Base-by-base conservation (phyloP, 129 eudicot genomes). In the Flaveria sonorensis region DNA sequence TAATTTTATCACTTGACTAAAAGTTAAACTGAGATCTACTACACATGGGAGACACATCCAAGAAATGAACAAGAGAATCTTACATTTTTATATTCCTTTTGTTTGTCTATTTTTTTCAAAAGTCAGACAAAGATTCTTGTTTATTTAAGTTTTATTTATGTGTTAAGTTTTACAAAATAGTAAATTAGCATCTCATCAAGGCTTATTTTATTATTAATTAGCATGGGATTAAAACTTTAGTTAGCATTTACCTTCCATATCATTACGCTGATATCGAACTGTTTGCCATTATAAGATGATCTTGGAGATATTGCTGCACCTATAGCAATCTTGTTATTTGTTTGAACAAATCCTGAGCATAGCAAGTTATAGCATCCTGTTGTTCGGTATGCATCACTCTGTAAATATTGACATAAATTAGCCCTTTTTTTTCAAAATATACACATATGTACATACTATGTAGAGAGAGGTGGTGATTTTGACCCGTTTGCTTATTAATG, bases 221-320 rank as follows among this genome's bases (percentile, higher is more conserved):
- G 62, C 59, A 52, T 4, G 55, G 6, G 55, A 13, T 50, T 50
- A 14, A 10, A 61, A 26, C 5, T 61, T 61, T 12, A 26, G 28
- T 61, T 61, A 61, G 40, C 46, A 63, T 66, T 39, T 87, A 87
- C 99, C 99, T 94, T 94, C 99, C 99, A 94, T 39, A 94, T 84
- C 96, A 92, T 91, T 71, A 94, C 81, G 72, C 96, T 89, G 46
- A 94, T 87, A 73, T 94, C 99, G 43, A 80, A 94, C 48, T 94
- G 99, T 86, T 87, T 91, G 64, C 86, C 82, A 52, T 53, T 78
- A 88, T 73, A 89, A 79, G 92, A 74, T 56, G 99, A 94, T 53
- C 93, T 91, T 23, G 99, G 99, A 80, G 97, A 89, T 57, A 94
- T 94, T 26, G 99, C 97, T 66, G 99, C 99, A n/a, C 99, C 99